These are phyloP conservation scores for Oligophagozyma castellii DNA, from an alignment of 1,139 yeast genomes.

Conservation along the genomic window DNA sequence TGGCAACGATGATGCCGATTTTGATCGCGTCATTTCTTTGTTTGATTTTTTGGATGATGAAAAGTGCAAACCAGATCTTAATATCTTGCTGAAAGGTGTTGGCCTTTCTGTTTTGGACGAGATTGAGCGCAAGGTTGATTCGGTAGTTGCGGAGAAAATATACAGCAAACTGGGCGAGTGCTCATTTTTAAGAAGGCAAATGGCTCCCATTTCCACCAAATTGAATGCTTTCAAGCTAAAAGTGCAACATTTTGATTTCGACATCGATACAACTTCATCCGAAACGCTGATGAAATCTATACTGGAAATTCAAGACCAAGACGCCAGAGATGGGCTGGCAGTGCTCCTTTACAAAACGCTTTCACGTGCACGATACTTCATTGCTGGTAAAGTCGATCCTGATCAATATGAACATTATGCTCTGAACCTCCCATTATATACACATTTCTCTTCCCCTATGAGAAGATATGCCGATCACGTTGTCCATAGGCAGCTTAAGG, in stretches of 20 bases:
- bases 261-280: constrained; percentile 62
- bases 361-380: constrained; percentile 73
- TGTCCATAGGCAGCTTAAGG: constrained; percentile 82
- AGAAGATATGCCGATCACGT: constrained; percentile 85
- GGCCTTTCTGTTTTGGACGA: constrained; percentile 58
- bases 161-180: constrained; percentile 66
- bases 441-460: constrained; percentile 89
- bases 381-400: constrained; percentile 80
- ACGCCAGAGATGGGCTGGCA: constrained; percentile 63
- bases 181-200: constrained; percentile 79
- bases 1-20: constrained; percentile 34
- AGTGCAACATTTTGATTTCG: constrained; percentile 37
- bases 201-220: constrained; percentile 71
- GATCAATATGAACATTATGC: constrained; percentile 70
- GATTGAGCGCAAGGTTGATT: constrained; percentile 66
- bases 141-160: constrained; percentile 71
- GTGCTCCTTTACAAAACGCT: constrained; percentile 69
- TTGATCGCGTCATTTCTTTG: constrained; percentile 48
- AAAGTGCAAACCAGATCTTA: constrained; percentile 53
- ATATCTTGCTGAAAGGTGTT: constrained; percentile 51
- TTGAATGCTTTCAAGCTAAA: constrained; percentile 68
- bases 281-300: constrained; percentile 65
- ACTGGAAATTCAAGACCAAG: constrained; percentile 46
- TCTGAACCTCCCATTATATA: constrained; percentile 70
- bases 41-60: constrained; percentile 82